phyloP scores from a whole-genome alignment of 352 stramenopile genomes.

The Phytophthora constricta region DNA sequence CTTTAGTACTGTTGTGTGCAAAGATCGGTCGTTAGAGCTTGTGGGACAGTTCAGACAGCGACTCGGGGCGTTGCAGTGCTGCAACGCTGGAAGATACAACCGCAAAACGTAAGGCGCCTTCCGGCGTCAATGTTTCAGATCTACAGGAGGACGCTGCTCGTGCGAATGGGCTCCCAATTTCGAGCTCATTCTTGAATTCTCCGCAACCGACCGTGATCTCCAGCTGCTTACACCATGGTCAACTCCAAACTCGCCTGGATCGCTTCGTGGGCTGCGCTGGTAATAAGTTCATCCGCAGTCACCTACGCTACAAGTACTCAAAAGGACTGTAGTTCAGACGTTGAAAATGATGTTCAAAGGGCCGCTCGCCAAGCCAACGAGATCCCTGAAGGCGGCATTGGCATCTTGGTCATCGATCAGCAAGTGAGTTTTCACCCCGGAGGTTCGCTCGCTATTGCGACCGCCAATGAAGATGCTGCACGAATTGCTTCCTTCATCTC shows the following conservation, averaged over 20 bases:
- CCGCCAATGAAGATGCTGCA: constrained; percentile 83
- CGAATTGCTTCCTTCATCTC: constrained; percentile 89
- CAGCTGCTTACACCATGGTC: no score
- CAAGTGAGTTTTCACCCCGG: constrained; percentile 95
- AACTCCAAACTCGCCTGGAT: constrained; percentile 15
- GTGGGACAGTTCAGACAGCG: no score
- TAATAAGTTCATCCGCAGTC: neutral
- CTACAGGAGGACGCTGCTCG: no score
- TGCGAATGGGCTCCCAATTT: no score
- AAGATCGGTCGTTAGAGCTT: no score
- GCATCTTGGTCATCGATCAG: constrained; percentile 93
- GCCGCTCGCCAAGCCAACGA: constrained; percentile 36
- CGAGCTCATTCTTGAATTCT: constrained; percentile 16
- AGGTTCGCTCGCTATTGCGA: constrained; percentile 93
- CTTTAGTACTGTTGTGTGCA: no score
- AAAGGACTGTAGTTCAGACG: constrained; percentile 17
- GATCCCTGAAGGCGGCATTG: constrained; percentile 45
- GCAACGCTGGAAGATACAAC: no score
- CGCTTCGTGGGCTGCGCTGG: constrained; percentile 9
- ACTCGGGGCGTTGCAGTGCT: no score
- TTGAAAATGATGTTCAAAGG: constrained; percentile 25
- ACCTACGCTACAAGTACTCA: constrained; percentile 9
- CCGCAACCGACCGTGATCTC: no score
- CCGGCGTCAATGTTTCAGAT: no score
- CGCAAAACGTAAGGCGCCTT: no score